phyloP scores from a whole-genome alignment of 306 rosid genomes.

The Begonia masoniana region DNA sequence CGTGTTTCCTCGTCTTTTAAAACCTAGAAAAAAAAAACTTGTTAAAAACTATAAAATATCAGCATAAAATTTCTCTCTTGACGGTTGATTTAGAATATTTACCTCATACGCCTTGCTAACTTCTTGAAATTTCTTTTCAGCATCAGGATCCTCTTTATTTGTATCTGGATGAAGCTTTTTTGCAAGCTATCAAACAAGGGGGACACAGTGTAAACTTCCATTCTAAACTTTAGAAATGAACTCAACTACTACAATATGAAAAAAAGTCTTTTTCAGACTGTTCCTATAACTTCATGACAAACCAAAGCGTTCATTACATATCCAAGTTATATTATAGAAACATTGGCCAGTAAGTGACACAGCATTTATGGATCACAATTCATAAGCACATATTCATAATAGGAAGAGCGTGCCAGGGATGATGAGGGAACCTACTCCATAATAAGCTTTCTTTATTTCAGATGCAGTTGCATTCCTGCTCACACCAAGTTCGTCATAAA shows the following conservation, averaged over 20 bases:
- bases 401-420: not conserved
- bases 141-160: conserved; percentile 82
- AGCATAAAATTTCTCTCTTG: not conserved
- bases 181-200: conserved; percentile 52
- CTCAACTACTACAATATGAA: too few species aligned
- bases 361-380: too few species aligned
- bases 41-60: not conserved
- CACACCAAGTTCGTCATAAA: conserved; percentile 73
- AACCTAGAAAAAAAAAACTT: conserved; percentile 27
- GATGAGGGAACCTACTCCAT: conserved; percentile 57
- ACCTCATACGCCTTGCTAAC: conserved; percentile 90
- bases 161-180: conserved; percentile 96
- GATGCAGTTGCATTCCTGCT: conserved; percentile 67
- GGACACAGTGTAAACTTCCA: not conserved
- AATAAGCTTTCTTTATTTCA: conserved; percentile 81
- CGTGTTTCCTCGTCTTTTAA: conserved; percentile 81
- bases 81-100: not conserved
- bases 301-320: not conserved
- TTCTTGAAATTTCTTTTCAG: conserved; percentile 95
- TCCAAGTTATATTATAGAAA: not conserved
- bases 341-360: not conserved
- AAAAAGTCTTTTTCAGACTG: too few species aligned
- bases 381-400: too few species aligned
- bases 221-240: too few species aligned
- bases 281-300: too few species aligned